A percentile compares a stretch with the other conserved stretches of the same genome.
These are phyloP conservation scores for Lactifluus echinatus DNA, from an alignment of 768 basidiomycete genomes.

Conservation along the genomic window DNA sequence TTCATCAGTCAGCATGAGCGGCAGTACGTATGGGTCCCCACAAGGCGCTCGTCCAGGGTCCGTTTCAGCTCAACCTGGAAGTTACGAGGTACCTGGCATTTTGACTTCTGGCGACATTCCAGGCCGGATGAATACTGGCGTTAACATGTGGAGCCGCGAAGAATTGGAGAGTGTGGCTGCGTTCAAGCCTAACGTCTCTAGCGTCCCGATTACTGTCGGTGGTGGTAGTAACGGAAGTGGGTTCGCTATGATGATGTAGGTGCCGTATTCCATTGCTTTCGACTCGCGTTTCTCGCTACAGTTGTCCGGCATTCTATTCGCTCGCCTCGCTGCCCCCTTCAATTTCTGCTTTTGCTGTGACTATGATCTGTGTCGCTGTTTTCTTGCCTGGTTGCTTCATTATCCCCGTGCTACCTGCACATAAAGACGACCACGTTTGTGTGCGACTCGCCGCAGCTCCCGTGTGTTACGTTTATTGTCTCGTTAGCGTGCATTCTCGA, in stretches of 20 bases:
- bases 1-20: slow-evolving; percentile 31
- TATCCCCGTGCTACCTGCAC: slow-evolving; percentile 6
- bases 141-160: slow-evolving; percentile 23
- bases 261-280: neutral
- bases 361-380: neutral
- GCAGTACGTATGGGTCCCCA: slow-evolving; percentile 29
- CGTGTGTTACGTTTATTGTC: neutral
- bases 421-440: neutral
- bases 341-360: slow-evolving; percentile 8
- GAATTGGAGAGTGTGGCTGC: slow-evolving; percentile 29
- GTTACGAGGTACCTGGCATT: slow-evolving; percentile 31
- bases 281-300: neutral
- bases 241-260: slow-evolving; percentile 34
- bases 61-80: slow-evolving; percentile 24
- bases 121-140: slow-evolving; percentile 23
- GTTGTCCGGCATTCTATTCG: neutral
- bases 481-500: neutral
- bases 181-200: slow-evolving; percentile 28
- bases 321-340: neutral
- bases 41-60: slow-evolving; percentile 21
- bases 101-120: slow-evolving; percentile 16
- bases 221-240: slow-evolving; percentile 30
- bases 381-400: neutral
- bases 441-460: neutral
- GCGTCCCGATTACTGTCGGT: slow-evolving; percentile 31